Conservation (phyloP, 352 stramenopile species). For the Pythium periplocum region DNA sequence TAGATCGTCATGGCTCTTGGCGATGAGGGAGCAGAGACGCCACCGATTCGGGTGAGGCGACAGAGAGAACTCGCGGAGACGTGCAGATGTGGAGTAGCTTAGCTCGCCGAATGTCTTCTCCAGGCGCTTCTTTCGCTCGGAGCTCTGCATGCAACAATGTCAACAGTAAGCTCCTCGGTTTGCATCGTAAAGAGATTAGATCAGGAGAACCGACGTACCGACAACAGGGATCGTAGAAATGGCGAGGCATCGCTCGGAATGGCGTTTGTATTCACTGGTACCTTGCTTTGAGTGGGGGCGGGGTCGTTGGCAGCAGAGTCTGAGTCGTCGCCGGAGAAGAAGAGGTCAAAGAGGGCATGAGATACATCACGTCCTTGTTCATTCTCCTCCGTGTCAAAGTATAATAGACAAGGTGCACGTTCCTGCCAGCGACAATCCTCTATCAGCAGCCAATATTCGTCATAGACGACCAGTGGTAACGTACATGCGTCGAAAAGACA, state of each 20-base stretch:
- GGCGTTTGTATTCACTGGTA: too few relatives aligned
- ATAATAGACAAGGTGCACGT: constrained; percentile 67
- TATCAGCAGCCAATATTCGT: too few relatives aligned
- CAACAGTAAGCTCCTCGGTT: too few relatives aligned
- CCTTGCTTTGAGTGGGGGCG: too few relatives aligned
- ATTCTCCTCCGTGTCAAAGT: constrained; percentile 57
- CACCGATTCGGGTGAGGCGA: constrained; percentile 20
- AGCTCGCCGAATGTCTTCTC: constrained; percentile 73
- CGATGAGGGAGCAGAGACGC: constrained; percentile 84
- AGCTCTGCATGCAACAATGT: constrained; percentile 15
- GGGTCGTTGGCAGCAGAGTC: constrained; percentile 4
- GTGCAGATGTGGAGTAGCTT: constrained; percentile 35
- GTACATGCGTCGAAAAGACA: constrained; percentile 65
- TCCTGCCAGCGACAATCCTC: constrained; percentile 26
- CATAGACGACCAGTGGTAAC: background rate
- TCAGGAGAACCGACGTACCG: constrained; percentile 2
- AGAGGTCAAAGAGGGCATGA: constrained; percentile 50
- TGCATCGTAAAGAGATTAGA: too few relatives aligned
- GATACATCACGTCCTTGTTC: constrained; percentile 48
- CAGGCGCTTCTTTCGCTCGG: constrained; percentile 38
- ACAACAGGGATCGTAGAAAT: constrained; percentile 8
- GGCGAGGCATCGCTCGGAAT: constrained; percentile 1
- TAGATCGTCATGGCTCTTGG: constrained; percentile 97
- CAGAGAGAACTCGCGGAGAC: constrained; percentile 20
- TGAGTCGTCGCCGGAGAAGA: constrained; percentile 38